phyloP scores from a whole-genome alignment of 306 rosid genomes.

The Rubus idaeus region DNA sequence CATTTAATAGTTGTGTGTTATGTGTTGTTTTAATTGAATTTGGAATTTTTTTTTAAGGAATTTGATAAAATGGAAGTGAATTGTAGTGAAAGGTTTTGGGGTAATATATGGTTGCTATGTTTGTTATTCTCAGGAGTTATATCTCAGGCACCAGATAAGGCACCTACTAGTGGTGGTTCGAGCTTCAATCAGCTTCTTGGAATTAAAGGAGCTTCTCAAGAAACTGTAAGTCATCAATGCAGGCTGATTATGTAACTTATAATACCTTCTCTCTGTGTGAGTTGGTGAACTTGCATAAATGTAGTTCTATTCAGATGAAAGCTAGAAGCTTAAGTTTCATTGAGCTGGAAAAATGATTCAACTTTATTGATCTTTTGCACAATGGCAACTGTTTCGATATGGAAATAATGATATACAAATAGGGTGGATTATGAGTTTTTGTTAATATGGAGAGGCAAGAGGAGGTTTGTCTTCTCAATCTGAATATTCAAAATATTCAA shows the following conservation, averaged over 20 bases:
- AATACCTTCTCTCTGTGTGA: background rate
- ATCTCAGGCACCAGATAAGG: conserved; percentile 55
- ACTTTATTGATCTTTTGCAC: background rate
- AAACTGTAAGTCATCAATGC: conserved; percentile 38
- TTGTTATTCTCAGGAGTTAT: conserved; percentile 30
- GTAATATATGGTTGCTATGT: background rate
- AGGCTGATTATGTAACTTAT: background rate
- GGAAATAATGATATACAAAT: too few relatives aligned
- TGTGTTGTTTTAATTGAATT: too few relatives aligned
- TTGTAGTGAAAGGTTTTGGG: conserved; percentile 7
- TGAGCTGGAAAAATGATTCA: background rate
- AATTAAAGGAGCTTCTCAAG: conserved; percentile 63
- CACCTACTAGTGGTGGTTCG: conserved; percentile 48
- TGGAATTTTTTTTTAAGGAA: too few relatives aligned
- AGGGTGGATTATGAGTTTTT: background rate
- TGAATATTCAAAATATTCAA: too few relatives aligned
- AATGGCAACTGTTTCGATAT: background rate
- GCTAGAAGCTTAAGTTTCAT: background rate
- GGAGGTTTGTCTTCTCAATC: too few relatives aligned
- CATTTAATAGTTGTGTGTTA: too few relatives aligned
- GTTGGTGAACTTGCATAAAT: background rate
- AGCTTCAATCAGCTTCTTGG: conserved; percentile 68
- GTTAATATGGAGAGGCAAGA: too few relatives aligned
- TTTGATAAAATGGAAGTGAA: background rate
- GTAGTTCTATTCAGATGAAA: background rate